Evolutionary conservation across 352 stramenopile species (phyloP).

Genomic region (Halophytophthora batemanensis): DNA sequence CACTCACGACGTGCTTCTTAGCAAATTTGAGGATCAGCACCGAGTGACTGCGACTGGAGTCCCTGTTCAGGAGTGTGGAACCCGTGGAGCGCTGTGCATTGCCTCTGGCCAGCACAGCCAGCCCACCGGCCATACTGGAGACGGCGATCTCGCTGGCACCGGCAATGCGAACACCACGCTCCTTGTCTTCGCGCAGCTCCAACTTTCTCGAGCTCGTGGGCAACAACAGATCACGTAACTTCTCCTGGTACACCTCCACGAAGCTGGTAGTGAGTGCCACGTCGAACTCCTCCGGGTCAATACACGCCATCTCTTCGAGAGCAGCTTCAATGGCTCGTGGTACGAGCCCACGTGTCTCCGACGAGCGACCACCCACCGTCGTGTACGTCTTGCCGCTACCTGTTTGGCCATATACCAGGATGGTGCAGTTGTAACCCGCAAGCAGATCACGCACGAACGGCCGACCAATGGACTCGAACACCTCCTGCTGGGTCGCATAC

Average conservation of each 20-base stretch:
- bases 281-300: slow-evolving; percentile 21
- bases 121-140: slow-evolving; percentile 20
- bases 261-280: slow-evolving; percentile 47
- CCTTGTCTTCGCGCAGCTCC: slow-evolving; percentile 45
- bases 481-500: slow-evolving; percentile 28
- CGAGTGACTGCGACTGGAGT: slow-evolving; percentile 69
- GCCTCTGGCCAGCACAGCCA: slow-evolving; percentile 37
- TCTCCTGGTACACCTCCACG: slow-evolving; percentile 75
- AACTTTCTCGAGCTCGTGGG: slow-evolving; percentile 26
- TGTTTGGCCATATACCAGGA: slow-evolving; percentile 72
- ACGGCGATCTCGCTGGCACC: slow-evolving; percentile 47
- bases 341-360: slow-evolving; percentile 30
- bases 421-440: slow-evolving; percentile 63
- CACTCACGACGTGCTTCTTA: slow-evolving; percentile 14
- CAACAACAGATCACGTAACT: slow-evolving; percentile 51
- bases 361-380: slow-evolving; percentile 25
- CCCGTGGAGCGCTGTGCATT: slow-evolving; percentile 37
- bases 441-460: slow-evolving; percentile 56
- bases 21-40: slow-evolving; percentile 60
- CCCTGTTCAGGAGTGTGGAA: slow-evolving; percentile 49
- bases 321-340: slow-evolving; percentile 38
- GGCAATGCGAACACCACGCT: slow-evolving; percentile 40
- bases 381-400: slow-evolving; percentile 72
- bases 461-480: slow-evolving; percentile 44
- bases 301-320: slow-evolving; percentile 17